Evolutionary conservation across 441 rosid species (phyloP), one percentile per base, ranked within the genome.

Genomic region (Jatropha podagrica): DNA sequence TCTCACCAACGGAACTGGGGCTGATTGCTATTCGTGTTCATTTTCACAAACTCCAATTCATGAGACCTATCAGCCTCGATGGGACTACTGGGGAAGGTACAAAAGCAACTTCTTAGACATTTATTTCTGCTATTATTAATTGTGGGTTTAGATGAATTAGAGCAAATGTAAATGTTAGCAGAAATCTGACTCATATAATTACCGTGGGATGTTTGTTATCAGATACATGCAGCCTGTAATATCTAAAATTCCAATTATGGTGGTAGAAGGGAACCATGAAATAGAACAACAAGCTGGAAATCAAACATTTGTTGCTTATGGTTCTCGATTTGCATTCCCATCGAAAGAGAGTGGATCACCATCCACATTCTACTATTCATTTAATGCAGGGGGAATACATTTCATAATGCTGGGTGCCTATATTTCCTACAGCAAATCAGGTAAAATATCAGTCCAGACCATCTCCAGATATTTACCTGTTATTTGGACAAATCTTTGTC

Each of bases 71-170:
- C 97, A 94, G 88, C 98, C 98, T 81, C 93, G 96, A 10, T 94
- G 98, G 97, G 98, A 92, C 78, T 92, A 83, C 61, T 94, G 96
- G 97, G 98, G 97, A 81, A 89, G 98, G 98, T 90, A 10, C 72
- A 15, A 10, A 4, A 20, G 38, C 17, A 41, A 37, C 54, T 76
- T 69, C 48, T 61, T 37, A 32, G 32, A 32, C 32, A 32, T 32
- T 32, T 2, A 32, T 32, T 32, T 32, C 32, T 32, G 1, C 32
- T 32, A 32, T 32, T 32, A 32, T 32, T 32, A 32, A 32, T 32
- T 32, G 32, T 32, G 32, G 32, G 32, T 32, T 32, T 32, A 32
- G 32, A 32, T 32, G 32, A 2, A 32, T 32, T 32, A 32, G 32
- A 32, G 32, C 1, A 32, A 32, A 32, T 44, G 11, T 44, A 0